These are phyloP conservation scores for Ustilago bromivora DNA, from an alignment of 1,284 basidiomycete species.

Conservation along the genomic window DNA sequence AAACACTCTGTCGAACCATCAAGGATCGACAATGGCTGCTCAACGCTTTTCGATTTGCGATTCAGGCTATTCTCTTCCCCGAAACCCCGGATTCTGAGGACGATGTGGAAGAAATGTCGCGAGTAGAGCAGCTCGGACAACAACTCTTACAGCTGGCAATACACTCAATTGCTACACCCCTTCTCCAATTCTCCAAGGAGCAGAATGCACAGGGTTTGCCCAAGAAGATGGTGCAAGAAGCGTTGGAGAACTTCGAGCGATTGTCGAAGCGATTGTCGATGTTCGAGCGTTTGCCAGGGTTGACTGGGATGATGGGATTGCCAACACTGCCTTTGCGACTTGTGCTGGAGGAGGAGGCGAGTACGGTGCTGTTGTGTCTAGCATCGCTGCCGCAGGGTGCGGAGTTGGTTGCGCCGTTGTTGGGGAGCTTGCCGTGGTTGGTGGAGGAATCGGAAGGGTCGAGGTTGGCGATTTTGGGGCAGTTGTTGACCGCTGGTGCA, in stretches of 20 bases:
- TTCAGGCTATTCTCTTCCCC: slow-evolving; percentile 31
- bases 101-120: slow-evolving; percentile 1
- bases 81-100: neutral
- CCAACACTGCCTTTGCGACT: slow-evolving; percentile 24
- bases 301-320: slow-evolving; percentile 8
- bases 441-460: slow-evolving; percentile 15
- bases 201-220: neutral
- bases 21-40: slow-evolving; percentile 29
- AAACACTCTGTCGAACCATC: slow-evolving; percentile 30
- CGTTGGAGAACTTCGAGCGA: slow-evolving; percentile 6
- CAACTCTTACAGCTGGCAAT: slow-evolving; percentile 36
- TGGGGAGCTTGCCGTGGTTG: slow-evolving; percentile 15
- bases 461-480: slow-evolving; percentile 11
- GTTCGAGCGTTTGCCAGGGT: slow-evolving; percentile 6
- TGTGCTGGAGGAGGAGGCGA: slow-evolving; percentile 17
- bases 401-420: slow-evolving; percentile 14
- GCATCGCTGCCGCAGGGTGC: slow-evolving; percentile 24
- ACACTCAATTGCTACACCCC: slow-evolving; percentile 24
- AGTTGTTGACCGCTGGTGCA: slow-evolving; percentile 11
- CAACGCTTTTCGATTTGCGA: slow-evolving; percentile 33
- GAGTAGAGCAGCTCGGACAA: slow-evolving; percentile 29
- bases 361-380: slow-evolving; percentile 23
- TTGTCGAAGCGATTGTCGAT: slow-evolving; percentile 13
- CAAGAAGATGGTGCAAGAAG: neutral
- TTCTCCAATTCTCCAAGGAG: slow-evolving; percentile 11